Percentiles rank a stretch among this genome's conserved stretches.
phyloP scores from a whole-genome alignment of 2,329 filamentous ascomycete genomes.

The Phialophora expanda region DNA sequence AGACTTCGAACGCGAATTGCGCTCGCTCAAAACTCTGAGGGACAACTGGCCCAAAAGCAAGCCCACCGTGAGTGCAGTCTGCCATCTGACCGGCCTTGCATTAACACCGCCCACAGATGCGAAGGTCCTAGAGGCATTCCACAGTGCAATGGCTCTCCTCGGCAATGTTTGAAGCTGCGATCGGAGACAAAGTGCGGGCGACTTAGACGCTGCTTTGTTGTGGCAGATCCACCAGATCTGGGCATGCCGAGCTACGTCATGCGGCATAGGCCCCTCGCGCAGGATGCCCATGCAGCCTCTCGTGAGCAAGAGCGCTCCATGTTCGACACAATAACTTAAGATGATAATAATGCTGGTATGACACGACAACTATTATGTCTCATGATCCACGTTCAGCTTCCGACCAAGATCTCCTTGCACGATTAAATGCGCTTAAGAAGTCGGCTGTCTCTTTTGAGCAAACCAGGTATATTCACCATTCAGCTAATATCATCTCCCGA shows the following conservation, averaged over 20 bases:
- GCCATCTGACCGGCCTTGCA: neutral
- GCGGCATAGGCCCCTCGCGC: conserved; percentile 17
- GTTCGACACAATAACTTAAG: neutral
- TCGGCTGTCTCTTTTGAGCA: conserved; percentile 43
- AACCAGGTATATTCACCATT: conserved; percentile 36
- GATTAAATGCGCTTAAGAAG: conserved; percentile 45
- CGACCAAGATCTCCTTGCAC: conserved; percentile 43
- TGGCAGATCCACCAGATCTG: neutral
- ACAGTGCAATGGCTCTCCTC: conserved; percentile 54
- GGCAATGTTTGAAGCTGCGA: conserved; percentile 41
- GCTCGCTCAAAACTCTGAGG: conserved; percentile 76
- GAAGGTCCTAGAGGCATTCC: conserved; percentile 56
- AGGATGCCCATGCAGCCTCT: neutral
- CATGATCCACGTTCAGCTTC: conserved; percentile 29
- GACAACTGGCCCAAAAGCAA: conserved; percentile 73
- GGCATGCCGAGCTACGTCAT: conserved; percentile 10
- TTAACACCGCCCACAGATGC: conserved; percentile 43
- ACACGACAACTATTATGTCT: conserved; percentile 31
- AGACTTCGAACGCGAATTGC: conserved; percentile 79
- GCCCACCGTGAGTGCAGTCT: conserved; percentile 71
- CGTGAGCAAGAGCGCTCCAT: neutral
- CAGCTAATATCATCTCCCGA: neutral
- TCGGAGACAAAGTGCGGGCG: neutral
- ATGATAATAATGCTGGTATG: conserved; percentile 20
- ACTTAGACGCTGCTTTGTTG: neutral